Conservation (phyloP, 2,329 filamentous ascomycete species). For the Xylaria sp. region DNA sequence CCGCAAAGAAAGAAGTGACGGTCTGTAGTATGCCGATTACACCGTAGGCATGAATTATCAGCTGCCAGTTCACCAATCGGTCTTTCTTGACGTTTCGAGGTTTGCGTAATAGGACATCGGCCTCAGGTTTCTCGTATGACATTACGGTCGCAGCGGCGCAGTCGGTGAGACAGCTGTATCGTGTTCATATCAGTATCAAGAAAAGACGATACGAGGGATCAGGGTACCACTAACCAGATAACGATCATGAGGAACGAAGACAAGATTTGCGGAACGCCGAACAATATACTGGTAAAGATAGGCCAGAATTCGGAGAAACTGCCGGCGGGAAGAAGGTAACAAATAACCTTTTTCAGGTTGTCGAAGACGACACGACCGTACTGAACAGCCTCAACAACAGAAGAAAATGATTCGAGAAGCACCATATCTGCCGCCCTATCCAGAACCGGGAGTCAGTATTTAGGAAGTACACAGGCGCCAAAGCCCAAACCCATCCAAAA, state of each 20-base stretch:
- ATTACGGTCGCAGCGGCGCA: constrained; percentile 74
- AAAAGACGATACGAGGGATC: constrained; percentile 25
- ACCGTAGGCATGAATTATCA: constrained; percentile 75
- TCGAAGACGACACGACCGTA: constrained; percentile 80
- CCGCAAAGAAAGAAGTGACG: constrained; percentile 65
- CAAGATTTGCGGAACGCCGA: constrained; percentile 75
- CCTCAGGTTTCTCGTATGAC: constrained; percentile 78
- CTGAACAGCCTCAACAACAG: constrained; percentile 73
- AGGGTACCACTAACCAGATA: constrained; percentile 54
- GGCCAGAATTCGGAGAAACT: constrained; percentile 80
- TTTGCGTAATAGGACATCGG: constrained; percentile 72
- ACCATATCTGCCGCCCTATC: constrained; percentile 78
- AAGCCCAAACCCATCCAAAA: neutral
- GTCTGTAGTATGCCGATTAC: constrained; percentile 71
- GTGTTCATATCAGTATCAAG: neutral
- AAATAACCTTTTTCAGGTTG: constrained; percentile 77
- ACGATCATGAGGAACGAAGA: constrained; percentile 76
- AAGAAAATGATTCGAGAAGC: constrained; percentile 74
- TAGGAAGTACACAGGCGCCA: neutral
- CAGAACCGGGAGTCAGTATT: neutral
- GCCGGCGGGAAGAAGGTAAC: constrained; percentile 76
- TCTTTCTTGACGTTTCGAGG: constrained; percentile 73
- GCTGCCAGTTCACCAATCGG: constrained; percentile 73
- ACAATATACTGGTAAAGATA: constrained; percentile 73
- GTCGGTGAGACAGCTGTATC: constrained; percentile 72